phyloP scores from a whole-genome alignment of 345 rosid genomes.

The Ailanthus altissimus region DNA sequence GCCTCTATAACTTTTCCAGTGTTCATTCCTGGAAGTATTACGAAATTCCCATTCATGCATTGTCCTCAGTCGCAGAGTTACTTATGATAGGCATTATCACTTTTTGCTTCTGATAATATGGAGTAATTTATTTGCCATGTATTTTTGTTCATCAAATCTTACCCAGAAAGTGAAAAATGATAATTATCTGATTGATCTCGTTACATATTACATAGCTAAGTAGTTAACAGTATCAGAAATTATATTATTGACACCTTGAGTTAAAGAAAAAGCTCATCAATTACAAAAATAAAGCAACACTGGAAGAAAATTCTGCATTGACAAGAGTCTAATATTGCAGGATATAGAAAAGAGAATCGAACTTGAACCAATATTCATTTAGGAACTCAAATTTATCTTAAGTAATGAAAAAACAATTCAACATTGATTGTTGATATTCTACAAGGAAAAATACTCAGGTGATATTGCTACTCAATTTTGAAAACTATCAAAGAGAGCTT shows the following conservation, averaged over 20 bases:
- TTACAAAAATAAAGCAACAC: not conserved
- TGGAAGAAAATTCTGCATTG: not conserved
- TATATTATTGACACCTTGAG: not conserved
- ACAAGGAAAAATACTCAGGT: constrained; percentile 16
- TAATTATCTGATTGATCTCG: no score
- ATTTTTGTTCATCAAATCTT: no score
- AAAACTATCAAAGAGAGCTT: constrained; percentile 25
- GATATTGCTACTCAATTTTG: constrained; percentile 22
- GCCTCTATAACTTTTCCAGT: not conserved
- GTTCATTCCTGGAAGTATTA: not conserved
- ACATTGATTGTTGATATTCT: constrained; percentile 20
- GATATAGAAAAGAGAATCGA: not conserved
- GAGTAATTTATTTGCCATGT: no score
- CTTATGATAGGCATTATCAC: not conserved
- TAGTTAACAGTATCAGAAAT: no score
- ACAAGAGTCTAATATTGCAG: not conserved
- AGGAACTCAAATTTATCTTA: not conserved
- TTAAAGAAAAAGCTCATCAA: not conserved
- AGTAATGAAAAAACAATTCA: not conserved
- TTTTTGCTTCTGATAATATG: not conserved
- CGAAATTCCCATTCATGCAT: not conserved
- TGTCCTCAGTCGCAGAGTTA: not conserved
- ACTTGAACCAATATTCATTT: not conserved
- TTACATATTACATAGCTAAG: no score
- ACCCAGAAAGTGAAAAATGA: no score